Percentiles rank a stretch among this genome's conserved stretches.
Conservation (phyloP, 768 basidiomycete species). For the Asterophora lycoperdoides region DNA sequence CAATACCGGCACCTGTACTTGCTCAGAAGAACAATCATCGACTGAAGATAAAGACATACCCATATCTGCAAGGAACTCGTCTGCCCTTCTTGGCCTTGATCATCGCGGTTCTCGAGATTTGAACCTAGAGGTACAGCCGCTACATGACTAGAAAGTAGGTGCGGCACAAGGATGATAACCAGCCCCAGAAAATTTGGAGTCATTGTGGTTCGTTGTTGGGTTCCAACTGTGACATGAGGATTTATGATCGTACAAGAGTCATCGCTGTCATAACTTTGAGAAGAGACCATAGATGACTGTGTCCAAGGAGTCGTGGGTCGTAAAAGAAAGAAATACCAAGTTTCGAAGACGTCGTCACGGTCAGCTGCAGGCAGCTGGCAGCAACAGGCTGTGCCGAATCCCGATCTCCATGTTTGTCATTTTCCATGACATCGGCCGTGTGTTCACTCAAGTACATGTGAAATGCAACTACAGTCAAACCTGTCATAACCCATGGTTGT, state of each 20-base stretch:
- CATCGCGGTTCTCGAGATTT: slow-evolving; percentile 1
- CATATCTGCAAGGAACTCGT: slow-evolving; percentile 9
- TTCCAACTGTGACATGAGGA: not conserved
- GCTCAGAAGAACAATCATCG: not conserved
- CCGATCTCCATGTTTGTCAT: no score
- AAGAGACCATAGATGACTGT: not conserved
- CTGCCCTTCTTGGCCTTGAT: not conserved
- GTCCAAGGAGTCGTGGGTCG: not conserved
- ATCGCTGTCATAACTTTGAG: slow-evolving; percentile 6
- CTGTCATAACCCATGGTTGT: no score
- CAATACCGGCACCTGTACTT: slow-evolving; percentile 14
- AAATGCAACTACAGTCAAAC: no score
- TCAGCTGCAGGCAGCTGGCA: not conserved
- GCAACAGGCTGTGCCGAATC: not conserved
- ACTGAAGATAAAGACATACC: slow-evolving; percentile 8
- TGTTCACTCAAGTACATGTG: no score
- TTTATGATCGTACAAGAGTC: not conserved
- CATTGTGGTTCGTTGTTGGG: not conserved
- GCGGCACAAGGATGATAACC: slow-evolving; percentile 4
- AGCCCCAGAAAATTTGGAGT: slow-evolving; percentile 2
- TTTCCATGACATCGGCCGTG: no score
- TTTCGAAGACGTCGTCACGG: slow-evolving; percentile 3
- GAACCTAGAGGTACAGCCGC: slow-evolving; percentile 11
- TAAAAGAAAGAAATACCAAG: not conserved
- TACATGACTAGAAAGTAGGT: slow-evolving; percentile 5